Percentiles rank a stretch among this genome's conserved stretches.
These are phyloP conservation scores for Neoboletus subvelutipes DNA, from an alignment of 768 basidiomycete genomes.

Conservation along the genomic window DNA sequence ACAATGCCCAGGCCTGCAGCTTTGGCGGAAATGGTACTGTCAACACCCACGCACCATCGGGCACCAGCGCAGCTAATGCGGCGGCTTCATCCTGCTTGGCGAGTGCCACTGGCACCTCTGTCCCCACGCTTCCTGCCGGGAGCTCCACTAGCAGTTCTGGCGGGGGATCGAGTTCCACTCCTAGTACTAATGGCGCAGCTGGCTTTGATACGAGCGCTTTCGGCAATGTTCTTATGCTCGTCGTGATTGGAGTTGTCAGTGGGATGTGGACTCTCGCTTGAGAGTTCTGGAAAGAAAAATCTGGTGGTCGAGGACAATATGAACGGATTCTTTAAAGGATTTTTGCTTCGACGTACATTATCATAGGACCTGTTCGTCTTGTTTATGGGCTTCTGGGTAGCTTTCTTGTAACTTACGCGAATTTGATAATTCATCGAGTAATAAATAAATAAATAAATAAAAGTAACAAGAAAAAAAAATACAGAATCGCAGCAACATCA, in stretches of 20 bases:
- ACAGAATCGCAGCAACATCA: not conserved
- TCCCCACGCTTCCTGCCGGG: conserved; percentile 50
- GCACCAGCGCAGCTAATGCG: conserved; percentile 46
- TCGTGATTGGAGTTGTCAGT: conserved; percentile 39
- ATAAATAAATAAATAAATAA: not conserved
- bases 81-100: conserved; percentile 69
- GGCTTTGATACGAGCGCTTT: conserved; percentile 36
- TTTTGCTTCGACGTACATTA: not conserved
- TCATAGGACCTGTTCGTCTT: not conserved
- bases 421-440: not conserved
- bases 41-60: conserved; percentile 53
- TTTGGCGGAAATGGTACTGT: conserved; percentile 86
- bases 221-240: conserved; percentile 37
- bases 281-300: not conserved
- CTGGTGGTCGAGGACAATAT: not conserved
- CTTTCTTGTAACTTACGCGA: conserved; percentile 4
- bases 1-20: conserved; percentile 62
- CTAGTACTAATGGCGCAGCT: conserved; percentile 23
- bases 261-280: conserved; percentile 43
- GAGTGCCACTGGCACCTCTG: conserved; percentile 60
- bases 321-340: conserved; percentile 5
- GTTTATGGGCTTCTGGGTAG: not conserved
- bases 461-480: not conserved
- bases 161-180: conserved; percentile 24
- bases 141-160: conserved; percentile 20